Conservation (phyloP, 768 basidiomycete genomes). For the Boletales sp. region DNA sequence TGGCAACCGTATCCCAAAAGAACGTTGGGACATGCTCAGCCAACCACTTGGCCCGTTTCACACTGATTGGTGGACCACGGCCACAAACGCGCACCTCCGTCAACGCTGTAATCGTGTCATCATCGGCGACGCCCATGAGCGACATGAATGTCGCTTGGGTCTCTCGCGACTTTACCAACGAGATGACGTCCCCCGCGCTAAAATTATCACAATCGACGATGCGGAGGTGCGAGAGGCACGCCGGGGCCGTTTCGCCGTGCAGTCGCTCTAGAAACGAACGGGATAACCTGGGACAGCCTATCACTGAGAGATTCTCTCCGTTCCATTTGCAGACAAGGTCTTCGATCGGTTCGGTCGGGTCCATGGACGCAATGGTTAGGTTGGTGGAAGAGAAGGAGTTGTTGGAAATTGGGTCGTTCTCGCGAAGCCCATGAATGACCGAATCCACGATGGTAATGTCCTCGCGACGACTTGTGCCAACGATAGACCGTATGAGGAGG, state of each 20-base stretch:
- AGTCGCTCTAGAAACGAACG: background rate
- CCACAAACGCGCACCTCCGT: constrained; percentile 2
- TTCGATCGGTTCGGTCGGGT: background rate
- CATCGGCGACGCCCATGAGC: constrained; percentile 3
- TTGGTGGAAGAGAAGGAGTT: background rate
- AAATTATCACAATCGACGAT: constrained; percentile 10
- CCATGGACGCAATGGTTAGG: constrained; percentile 3
- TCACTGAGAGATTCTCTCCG: constrained; percentile 1
- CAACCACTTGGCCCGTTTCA: constrained; percentile 3
- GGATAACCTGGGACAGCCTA: constrained; percentile 3
- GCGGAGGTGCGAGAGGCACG: background rate
- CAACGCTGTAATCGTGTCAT: constrained; percentile 1
- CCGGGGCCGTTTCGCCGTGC: background rate
- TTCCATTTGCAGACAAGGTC: constrained; percentile 7
- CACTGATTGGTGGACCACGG: constrained; percentile 4
- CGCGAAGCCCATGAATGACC: background rate
- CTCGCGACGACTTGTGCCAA: background rate
- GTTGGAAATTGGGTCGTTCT: background rate
- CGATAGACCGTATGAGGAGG: background rate
- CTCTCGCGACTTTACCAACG: constrained; percentile 4
- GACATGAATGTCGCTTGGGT: background rate
- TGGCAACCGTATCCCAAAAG: constrained; percentile 8
- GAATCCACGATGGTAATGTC: constrained; percentile 5
- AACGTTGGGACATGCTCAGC: constrained; percentile 5
- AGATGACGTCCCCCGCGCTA: background rate